Evolutionary conservation across 306 rosid genomes (phyloP).

Genomic region (Quercus variabilis): DNA sequence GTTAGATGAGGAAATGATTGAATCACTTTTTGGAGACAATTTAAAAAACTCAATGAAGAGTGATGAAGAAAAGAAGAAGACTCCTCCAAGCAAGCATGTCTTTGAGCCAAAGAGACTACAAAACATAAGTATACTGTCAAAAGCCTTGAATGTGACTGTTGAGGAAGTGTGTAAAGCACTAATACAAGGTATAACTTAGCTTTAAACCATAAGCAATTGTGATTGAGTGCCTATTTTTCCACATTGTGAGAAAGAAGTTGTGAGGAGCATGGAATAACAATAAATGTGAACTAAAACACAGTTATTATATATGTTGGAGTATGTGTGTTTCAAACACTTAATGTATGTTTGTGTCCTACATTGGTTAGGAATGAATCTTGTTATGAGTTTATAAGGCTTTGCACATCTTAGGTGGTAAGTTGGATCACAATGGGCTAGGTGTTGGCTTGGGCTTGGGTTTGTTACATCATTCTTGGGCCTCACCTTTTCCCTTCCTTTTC

Average conservation of each 20-base stretch:
- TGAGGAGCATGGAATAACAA: not conserved
- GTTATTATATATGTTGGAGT: not conserved
- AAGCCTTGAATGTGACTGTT: constrained; percentile 72
- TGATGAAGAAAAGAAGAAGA: constrained; percentile 78
- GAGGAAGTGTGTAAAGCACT: constrained; percentile 77
- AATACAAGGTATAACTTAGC: constrained; percentile 63
- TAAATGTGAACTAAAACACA: not conserved
- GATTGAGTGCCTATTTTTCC: not conserved
- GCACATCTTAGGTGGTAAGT: too few species aligned
- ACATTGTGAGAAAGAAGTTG: not conserved
- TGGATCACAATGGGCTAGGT: too few species aligned
- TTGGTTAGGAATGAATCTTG: too few species aligned
- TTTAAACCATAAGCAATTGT: not conserved
- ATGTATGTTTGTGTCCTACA: too few species aligned
- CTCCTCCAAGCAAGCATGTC: constrained; percentile 85
- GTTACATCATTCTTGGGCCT: too few species aligned
- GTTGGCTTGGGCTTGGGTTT: too few species aligned
- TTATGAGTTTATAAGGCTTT: too few species aligned
- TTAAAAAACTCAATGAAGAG: constrained; percentile 61
- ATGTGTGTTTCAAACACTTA: too few species aligned
- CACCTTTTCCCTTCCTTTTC: too few species aligned
- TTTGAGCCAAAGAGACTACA: constrained; percentile 95
- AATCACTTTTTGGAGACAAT: constrained; percentile 94
- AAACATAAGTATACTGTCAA: constrained; percentile 87
- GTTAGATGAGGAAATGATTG: constrained; percentile 97